Evolutionary conservation across 306 rosid genomes (phyloP).

Genomic region (Rosa chinensis): DNA sequence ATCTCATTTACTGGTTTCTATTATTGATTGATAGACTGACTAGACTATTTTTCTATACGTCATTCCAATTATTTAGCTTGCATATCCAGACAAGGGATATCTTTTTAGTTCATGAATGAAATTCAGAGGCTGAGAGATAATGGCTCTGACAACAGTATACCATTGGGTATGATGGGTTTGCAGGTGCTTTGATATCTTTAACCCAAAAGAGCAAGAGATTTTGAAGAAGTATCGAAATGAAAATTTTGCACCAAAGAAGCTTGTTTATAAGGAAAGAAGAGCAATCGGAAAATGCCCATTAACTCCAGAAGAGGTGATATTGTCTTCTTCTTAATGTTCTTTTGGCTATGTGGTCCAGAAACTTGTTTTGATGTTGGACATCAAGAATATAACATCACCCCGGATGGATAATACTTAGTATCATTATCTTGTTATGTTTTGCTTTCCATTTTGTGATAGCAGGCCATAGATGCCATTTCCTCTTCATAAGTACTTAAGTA

Average conservation of each 20-base stretch:
- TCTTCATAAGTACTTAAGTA: too few relatives aligned
- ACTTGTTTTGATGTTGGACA: background rate
- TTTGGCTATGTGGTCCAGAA: background rate
- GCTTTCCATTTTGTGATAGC: too few relatives aligned
- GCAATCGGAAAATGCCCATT: slow-evolving; percentile 97
- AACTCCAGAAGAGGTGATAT: slow-evolving; percentile 95
- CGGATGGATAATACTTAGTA: too few relatives aligned
- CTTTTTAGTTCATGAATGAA: background rate
- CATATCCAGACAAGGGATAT: slow-evolving; percentile 4
- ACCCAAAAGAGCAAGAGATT: slow-evolving; percentile 64
- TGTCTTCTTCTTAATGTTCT: slow-evolving; percentile 12
- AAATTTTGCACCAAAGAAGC: slow-evolving; percentile 86
- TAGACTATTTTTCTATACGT: background rate
- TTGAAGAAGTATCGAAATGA: slow-evolving; percentile 75
- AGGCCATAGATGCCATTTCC: too few relatives aligned
- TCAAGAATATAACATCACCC: too few relatives aligned
- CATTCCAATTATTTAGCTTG: background rate
- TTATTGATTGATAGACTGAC: background rate
- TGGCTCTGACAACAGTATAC: slow-evolving; percentile 10
- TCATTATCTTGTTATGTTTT: too few relatives aligned
- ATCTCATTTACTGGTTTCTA: background rate
- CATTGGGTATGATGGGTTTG: slow-evolving; percentile 28
- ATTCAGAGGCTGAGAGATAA: background rate
- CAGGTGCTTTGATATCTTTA: slow-evolving; percentile 88
- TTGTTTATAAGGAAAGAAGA: slow-evolving; percentile 78